These are phyloP conservation scores for Ophiostoma perfectum DNA, from an alignment of 2,329 filamentous ascomycete species.

Conservation along the genomic window DNA sequence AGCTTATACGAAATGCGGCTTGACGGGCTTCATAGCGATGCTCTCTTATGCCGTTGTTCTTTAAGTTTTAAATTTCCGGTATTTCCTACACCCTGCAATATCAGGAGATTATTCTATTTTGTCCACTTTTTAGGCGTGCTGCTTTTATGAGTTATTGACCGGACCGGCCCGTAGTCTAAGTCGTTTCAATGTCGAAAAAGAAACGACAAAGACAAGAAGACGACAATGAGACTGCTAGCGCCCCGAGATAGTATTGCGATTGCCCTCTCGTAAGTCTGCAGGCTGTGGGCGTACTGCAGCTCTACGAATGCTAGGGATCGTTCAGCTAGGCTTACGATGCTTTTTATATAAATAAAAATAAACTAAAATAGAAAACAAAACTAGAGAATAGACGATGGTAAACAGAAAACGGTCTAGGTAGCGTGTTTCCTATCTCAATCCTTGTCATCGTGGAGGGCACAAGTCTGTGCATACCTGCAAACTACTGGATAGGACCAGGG, in stretches of 20 bases:
- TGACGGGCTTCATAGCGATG: neutral
- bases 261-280: too few relatives aligned
- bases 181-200: neutral
- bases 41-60: neutral
- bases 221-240: neutral
- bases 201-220: neutral
- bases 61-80: neutral
- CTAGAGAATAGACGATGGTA: too few relatives aligned
- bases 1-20: neutral
- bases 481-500: neutral
- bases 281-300: too few relatives aligned
- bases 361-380: neutral
- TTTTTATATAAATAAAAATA: too few relatives aligned
- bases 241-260: too few relatives aligned
- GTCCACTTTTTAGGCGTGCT: neutral
- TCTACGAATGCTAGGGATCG: too few relatives aligned
- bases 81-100: neutral
- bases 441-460: neutral
- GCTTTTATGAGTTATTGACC: neutral
- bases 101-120: neutral
- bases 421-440: neutral
- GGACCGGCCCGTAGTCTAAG: slow-evolving; percentile 1
- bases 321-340: too few relatives aligned
- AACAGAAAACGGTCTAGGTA: neutral
- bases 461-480: neutral